phyloP scores from a whole-genome alignment of 257 asterid genomes.

The Nicotiana otophora region DNA sequence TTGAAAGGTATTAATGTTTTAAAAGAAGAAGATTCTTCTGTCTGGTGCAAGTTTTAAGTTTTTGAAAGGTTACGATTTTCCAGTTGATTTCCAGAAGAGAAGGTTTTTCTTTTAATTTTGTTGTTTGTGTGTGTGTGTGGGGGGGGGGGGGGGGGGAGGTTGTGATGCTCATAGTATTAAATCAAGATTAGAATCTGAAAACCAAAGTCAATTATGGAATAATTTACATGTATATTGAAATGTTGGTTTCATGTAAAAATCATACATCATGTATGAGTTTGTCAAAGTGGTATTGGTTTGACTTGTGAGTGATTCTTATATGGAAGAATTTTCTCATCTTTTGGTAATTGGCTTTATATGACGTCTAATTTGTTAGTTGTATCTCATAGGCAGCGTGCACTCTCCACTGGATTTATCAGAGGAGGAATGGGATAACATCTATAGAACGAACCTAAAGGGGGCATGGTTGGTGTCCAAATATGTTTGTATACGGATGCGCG shows the following conservation, averaged over 20 bases:
- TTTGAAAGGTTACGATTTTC: not conserved
- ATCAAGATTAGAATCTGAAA: not conserved
- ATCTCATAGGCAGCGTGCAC: constrained; percentile 30
- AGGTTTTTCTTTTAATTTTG: not conserved
- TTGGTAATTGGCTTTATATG: not conserved
- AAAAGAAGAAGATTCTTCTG: too few species aligned
- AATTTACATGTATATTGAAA: not conserved
- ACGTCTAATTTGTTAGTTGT: not conserved
- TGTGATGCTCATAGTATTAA: not conserved
- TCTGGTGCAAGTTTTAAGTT: not conserved
- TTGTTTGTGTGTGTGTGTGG: too few species aligned
- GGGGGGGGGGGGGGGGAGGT: not conserved
- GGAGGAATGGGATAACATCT: constrained; percentile 40
- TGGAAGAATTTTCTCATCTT: not conserved
- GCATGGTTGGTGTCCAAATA: constrained; percentile 53
- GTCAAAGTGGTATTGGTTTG: not conserved
- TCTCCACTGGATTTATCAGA: constrained; percentile 43
- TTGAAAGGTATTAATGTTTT: not conserved
- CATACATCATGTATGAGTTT: not conserved
- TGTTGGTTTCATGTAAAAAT: not conserved
- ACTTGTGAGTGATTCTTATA: not conserved
- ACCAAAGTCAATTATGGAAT: not conserved
- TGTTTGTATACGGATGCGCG: constrained; percentile 35
- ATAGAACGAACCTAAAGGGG: constrained; percentile 42
- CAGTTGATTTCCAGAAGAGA: not conserved